Conservation (phyloP, 352 stramenopile genomes). For the Globisporangium acanthophoron region DNA sequence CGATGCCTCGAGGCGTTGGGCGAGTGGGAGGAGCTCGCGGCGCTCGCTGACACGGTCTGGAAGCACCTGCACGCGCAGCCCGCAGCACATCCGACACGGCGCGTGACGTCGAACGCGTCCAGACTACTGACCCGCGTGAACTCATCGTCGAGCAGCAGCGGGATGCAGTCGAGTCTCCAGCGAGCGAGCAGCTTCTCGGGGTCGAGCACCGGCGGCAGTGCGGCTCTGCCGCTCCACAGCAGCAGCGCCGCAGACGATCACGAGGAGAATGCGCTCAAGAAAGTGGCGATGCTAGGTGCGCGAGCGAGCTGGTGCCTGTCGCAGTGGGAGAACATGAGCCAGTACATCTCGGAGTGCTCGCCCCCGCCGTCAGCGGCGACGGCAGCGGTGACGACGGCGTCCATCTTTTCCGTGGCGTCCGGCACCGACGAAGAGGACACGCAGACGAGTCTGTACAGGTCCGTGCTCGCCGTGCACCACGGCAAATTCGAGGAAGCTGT, state of each 20-base stretch:
- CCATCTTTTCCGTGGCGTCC: conserved; percentile 7
- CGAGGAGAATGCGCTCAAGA: conserved; percentile 44
- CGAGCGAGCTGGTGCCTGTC: conserved; percentile 82
- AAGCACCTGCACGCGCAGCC: conserved; percentile 24
- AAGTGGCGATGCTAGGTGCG: conserved; percentile 75
- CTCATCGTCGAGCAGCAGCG: conserved; percentile 10
- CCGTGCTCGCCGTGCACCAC: conserved; percentile 93
- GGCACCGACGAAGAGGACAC: conserved; percentile 20
- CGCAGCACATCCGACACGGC: conserved; percentile 3
- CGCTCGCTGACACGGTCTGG: conserved; percentile 80
- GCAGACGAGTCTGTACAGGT: conserved; percentile 61
- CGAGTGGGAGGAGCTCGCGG: conserved; percentile 92
- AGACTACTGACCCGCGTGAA: conserved; percentile 6
- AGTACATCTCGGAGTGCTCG: conserved; percentile 59
- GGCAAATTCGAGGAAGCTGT: conserved; percentile 90
- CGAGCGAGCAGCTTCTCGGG: conserved; percentile 31
- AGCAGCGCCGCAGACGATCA: conserved; percentile 24
- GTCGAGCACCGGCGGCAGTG: conserved; percentile 17
- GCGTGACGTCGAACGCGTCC: conserved; percentile 4
- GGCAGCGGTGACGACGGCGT: neutral
- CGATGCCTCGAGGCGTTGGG: conserved; percentile 95
- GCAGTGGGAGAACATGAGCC: conserved; percentile 79
- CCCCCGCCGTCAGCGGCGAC: neutral
- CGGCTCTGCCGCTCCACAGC: neutral
- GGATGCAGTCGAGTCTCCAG: conserved; percentile 9